Evolutionary conservation across 768 basidiomycete genomes (phyloP).

Genomic region (Daedaleopsis nitida): DNA sequence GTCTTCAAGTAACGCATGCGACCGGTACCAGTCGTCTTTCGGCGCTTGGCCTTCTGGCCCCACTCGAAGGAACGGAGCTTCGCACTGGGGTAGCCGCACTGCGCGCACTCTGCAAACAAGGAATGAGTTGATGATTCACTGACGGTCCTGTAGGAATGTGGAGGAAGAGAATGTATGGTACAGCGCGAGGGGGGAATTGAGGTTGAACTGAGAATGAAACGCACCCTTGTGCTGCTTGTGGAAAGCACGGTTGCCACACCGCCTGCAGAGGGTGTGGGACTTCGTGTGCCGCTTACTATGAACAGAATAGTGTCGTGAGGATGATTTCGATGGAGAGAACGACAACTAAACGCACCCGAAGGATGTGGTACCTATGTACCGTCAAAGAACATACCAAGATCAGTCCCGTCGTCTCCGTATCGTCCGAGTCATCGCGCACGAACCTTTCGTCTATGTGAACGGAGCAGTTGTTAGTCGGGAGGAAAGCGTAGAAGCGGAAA

Average conservation of each 20-base stretch:
- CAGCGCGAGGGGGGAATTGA: no score
- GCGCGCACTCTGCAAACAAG: conserved; percentile 72
- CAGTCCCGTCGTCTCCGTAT: conserved; percentile 13
- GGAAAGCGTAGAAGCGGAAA: conserved; percentile 15
- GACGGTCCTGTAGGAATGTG: background rate
- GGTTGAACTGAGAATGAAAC: conserved; percentile 26
- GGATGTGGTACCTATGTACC: conserved; percentile 82
- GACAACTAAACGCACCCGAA: conserved; percentile 69
- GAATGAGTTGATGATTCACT: conserved; percentile 3
- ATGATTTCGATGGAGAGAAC: background rate
- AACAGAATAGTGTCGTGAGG: conserved; percentile 5
- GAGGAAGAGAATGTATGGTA: background rate
- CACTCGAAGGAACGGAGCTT: conserved; percentile 96
- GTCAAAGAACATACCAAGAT: conserved; percentile 21
- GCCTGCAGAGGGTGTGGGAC: conserved; percentile 95
- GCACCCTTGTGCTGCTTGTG: conserved; percentile 98
- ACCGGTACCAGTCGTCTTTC: conserved; percentile 99
- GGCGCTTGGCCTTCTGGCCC: conserved; percentile 98
- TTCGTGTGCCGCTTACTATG: conserved; percentile 95
- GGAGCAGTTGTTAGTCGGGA: conserved; percentile 17
- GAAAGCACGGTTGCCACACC: conserved; percentile 94
- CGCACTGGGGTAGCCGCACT: conserved; percentile 95
- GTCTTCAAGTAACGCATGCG: conserved; percentile 92
- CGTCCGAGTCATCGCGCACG: conserved; percentile 34
- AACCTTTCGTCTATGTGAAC: conserved; percentile 82